A percentile compares a stretch with the other conserved stretches of the same genome.
Evolutionary conservation across 768 basidiomycete genomes (phyloP).

Genomic region (Pisolithus tinctorius): DNA sequence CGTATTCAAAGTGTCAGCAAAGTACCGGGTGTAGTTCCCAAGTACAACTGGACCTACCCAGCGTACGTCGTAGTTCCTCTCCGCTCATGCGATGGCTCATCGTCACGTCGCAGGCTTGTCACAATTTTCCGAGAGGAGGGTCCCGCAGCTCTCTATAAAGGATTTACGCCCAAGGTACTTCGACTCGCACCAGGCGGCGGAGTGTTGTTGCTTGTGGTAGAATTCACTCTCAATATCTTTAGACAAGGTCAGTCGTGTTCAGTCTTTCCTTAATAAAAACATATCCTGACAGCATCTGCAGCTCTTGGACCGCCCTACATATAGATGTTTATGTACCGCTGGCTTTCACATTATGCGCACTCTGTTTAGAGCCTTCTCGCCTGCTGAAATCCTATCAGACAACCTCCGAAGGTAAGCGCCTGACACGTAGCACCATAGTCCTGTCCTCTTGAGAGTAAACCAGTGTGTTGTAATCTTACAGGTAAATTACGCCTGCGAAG

Average conservation of each 20-base stretch:
- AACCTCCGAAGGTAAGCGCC: too few relatives aligned
- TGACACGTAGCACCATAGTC: too few relatives aligned
- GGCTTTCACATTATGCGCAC: not conserved
- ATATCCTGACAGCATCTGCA: conserved; percentile 6
- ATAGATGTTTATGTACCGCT: conserved; percentile 4
- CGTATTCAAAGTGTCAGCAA: conserved; percentile 78
- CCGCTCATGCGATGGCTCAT: not conserved
- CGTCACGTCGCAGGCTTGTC: conserved; percentile 37
- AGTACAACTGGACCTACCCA: conserved; percentile 96
- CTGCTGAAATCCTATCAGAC: too few relatives aligned
- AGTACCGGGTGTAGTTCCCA: conserved; percentile 65
- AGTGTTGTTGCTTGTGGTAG: conserved; percentile 88
- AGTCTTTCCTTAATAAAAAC: not conserved
- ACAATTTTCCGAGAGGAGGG: conserved; percentile 88
- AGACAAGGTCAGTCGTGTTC: conserved; percentile 47
- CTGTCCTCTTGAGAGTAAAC: too few relatives aligned
- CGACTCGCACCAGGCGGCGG: conserved; percentile 95
- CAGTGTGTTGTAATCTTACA: too few relatives aligned
- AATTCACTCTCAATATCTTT: conserved; percentile 74
- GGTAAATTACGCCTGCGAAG: too few relatives aligned
- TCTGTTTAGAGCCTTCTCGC: too few relatives aligned
- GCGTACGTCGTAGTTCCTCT: conserved; percentile 34
- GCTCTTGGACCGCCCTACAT: conserved; percentile 30
- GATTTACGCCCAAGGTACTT: conserved; percentile 92
- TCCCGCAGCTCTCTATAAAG: conserved; percentile 81